A percentile compares a stretch with the other conserved stretches of the same genome.
Conservation (phyloP, 2,329 filamentous ascomycete genomes). For the Penicillium sp. region DNA sequence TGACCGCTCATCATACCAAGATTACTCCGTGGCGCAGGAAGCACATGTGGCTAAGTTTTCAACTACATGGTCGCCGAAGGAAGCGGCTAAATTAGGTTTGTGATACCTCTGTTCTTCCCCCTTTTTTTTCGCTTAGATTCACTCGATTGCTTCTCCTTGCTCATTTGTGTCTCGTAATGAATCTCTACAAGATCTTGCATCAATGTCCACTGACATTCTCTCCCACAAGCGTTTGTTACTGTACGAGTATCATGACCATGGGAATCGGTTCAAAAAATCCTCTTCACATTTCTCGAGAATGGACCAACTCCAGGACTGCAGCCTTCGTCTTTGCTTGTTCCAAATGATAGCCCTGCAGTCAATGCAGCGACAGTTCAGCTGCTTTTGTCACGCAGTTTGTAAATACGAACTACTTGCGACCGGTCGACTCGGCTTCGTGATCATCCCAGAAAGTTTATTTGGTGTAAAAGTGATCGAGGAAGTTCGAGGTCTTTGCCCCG, state of each 20-base stretch:
- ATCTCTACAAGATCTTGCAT: background rate
- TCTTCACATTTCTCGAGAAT: constrained; percentile 20
- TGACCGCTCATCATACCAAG: constrained; percentile 12
- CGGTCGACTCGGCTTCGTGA: constrained; percentile 24
- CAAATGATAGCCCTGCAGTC: constrained; percentile 42
- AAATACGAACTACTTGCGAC: constrained; percentile 37
- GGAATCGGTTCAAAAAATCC: constrained; percentile 11
- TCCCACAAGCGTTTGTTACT: constrained; percentile 9
- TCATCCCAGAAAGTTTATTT: background rate
- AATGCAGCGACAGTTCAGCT: constrained; percentile 43
- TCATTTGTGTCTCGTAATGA: background rate
- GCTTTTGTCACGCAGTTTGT: constrained; percentile 40
- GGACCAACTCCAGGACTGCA: constrained; percentile 29
- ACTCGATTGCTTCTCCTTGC: background rate
- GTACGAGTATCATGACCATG: constrained; percentile 16
- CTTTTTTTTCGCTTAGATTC: background rate
- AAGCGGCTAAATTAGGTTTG: constrained; percentile 14
- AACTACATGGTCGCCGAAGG: constrained; percentile 8
- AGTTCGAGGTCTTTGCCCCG: constrained; percentile 1
- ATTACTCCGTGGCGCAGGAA: constrained; percentile 5
- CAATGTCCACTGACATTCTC: background rate
- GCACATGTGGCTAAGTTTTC: constrained; percentile 11
- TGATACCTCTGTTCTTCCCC: background rate
- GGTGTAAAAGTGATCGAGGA: background rate
- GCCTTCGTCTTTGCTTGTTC: constrained; percentile 37